Base-by-base conservation (phyloP, 2,329 filamentous ascomycete species). In the Beauveria bassiana region DNA sequence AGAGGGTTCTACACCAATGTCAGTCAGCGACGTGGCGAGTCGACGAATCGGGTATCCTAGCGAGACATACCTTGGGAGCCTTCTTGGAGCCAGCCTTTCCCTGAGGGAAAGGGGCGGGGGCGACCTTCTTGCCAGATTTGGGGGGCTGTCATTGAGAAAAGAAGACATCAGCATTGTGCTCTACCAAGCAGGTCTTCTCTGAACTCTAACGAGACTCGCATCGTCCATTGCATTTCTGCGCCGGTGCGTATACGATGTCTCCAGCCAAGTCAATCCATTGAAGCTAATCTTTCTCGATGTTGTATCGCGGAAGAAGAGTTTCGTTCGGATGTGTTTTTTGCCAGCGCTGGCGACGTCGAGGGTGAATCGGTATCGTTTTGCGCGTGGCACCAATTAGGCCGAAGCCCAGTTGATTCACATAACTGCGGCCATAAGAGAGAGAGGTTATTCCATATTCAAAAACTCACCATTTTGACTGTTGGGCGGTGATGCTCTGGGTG, bases 91-190 rank as follows among this genome's bases (percentile, higher is more conserved):
- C 82, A 82, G 93, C 91, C 87, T 96, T 96, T 75, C 88, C 86
- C 84, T 93, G 88, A 77, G 92, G 90, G 87, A 96, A 96, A 79
- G 95, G 95, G 82, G 95, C 92, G 78, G 95, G 84, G 74, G 95
- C 95, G 81, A 91, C 88, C 86, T 97, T 98, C 90, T 97, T 98
- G 85, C 92, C 92, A 75, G 84, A 78, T 85, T 98, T 99, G 78
- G 93, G 90, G 89, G 95, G 91, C 95, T 98, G 84, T 98, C 93
- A 98, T 98, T 95, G 93, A 98, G 93, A 91, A 96, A 93, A 95
- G 90, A 96, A 91, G 88, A 91, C 82, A 91, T 96, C 90, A 97
- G 92, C 89, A 85, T 83, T 85, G 87, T 60, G 58, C 58, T 61
- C 85, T 88, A 88, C 83, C 80, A 79, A 81, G 80, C 81, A 83